Base-by-base conservation (phyloP, 257 asterid genomes). In the Handroanthus guayacan region DNA sequence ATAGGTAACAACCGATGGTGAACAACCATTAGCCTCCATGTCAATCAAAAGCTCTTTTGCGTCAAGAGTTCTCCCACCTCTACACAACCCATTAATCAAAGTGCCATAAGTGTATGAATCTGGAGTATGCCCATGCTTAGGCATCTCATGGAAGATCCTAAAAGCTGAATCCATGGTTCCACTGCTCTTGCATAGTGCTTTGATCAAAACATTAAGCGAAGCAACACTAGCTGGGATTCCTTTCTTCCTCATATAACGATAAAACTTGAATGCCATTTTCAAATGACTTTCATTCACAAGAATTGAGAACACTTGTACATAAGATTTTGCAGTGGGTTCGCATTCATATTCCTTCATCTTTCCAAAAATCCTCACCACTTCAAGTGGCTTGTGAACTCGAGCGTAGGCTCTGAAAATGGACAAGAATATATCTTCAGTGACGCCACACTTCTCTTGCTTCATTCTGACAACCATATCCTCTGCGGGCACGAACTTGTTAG, bases 21-120 rank as follows among this genome's bases (percentile, higher is more conserved):
- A 86, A 76, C 99, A 93, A 18, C 83, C 88, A 48, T 87, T 91
- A 16, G 87, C 86, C 47, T 87, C 95, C 99, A 95, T 95, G 72
- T 91, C 97, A 9, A 76, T 55, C 74, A 91, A 80, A 77, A 95
- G 97, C 87, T 91, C 97, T 73, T 87, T 93, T 7, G 97, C 98
- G 69, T 95, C 99, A 12, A 71, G 76, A 31, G 79, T 83, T 83
- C 89, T 87, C 51, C 97, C 97, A 39, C 58, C 79, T 75, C 80
- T 87, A 76, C 97, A 95, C 82, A 95, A 82, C 75, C 97, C 99
- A 62, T 81, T 89, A 68, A 95, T 95, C 86, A 95, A 77, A 73
- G 97, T 90, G 41, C 98, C 97, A 67, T 93, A 93, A 12, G 97
- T 91, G 86, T 87, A 95, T 2, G 97, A 85, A 90, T 95, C 98